These are phyloP conservation scores for Ilyonectria robusta DNA, from an alignment of 2,329 filamentous ascomycete genomes.

Conservation along the genomic window DNA sequence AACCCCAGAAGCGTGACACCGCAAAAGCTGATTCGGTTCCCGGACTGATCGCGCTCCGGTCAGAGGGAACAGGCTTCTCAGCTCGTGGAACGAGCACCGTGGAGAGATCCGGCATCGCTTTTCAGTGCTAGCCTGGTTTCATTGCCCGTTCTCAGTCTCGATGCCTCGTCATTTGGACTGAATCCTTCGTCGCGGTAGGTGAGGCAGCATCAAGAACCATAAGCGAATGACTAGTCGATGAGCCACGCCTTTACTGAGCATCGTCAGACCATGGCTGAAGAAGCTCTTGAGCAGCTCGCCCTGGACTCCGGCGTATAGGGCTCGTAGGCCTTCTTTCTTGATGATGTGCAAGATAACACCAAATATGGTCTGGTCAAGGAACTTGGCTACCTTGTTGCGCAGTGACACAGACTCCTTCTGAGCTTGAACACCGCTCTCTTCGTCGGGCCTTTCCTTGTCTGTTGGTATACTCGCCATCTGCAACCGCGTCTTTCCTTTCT, in stretches of 20 bases:
- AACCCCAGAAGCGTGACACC: constrained; percentile 57
- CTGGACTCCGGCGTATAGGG: constrained; percentile 82
- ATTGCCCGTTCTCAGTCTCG: neutral
- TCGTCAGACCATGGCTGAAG: constrained; percentile 87
- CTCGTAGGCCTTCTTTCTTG: constrained; percentile 75
- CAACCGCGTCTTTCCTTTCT: constrained; percentile 84
- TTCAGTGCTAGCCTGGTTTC: constrained; percentile 79
- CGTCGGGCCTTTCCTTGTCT: constrained; percentile 20
- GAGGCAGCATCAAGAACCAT: constrained; percentile 70
- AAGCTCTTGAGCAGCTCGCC: constrained; percentile 88
- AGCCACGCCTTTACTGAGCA: constrained; percentile 86
- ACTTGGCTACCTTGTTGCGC: constrained; percentile 34
- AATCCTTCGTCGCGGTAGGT: constrained; percentile 43
- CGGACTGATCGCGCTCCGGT: constrained; percentile 84
- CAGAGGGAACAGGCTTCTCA: constrained; percentile 94
- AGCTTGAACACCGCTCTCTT: constrained; percentile 22
- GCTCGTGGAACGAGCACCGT: constrained; percentile 88
- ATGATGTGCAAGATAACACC: constrained; percentile 71
- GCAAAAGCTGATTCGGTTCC: constrained; percentile 72
- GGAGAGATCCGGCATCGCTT: constrained; percentile 82
- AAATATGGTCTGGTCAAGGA: constrained; percentile 69
- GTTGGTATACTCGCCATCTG: constrained; percentile 68
- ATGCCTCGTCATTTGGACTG: constrained; percentile 33
- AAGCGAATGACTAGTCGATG: constrained; percentile 79
- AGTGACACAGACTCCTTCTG: constrained; percentile 14